phyloP scores from a whole-genome alignment of 768 basidiomycete species.

The Phaeotremella skinneri region DNA sequence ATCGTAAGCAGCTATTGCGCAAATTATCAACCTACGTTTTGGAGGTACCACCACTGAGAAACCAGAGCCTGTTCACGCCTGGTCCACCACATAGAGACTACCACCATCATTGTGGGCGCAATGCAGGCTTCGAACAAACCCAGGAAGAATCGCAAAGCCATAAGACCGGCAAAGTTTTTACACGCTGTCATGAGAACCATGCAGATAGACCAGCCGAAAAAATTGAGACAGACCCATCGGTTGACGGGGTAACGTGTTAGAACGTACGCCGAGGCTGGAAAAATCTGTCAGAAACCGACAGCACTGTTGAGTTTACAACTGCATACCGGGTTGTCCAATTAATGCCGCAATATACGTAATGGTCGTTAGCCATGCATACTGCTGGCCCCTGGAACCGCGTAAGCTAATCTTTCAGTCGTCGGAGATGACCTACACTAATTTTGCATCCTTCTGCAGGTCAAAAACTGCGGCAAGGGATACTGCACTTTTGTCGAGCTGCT shows the following conservation, averaged over 20 bases:
- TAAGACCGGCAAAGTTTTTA: conserved; percentile 1
- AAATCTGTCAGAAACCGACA: background rate
- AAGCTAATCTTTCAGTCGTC: conserved; percentile 54
- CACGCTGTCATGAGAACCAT: background rate
- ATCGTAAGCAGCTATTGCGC: conserved; percentile 11
- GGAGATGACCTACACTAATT: conserved; percentile 51
- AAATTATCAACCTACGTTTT: conserved; percentile 10
- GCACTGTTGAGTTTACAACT: conserved; percentile 5
- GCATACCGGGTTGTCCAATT: conserved; percentile 1
- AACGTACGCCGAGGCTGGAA: background rate
- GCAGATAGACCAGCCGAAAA: conserved; percentile 7
- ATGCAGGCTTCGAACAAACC: conserved; percentile 38
- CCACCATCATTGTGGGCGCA: conserved; percentile 56
- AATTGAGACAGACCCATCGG: conserved; percentile 21
- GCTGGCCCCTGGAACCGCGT: background rate
- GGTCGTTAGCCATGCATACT: background rate
- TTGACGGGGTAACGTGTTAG: conserved; percentile 13
- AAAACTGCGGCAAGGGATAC: conserved; percentile 57
- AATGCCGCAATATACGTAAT: conserved; percentile 10
- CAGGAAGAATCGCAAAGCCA: background rate
- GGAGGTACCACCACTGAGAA: conserved; percentile 31
- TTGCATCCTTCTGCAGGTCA: conserved; percentile 45
- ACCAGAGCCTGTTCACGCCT: conserved; percentile 16
- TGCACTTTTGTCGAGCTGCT: conserved; percentile 50
- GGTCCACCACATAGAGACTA: conserved; percentile 48